Base-by-base conservation (phyloP, 202 grass and related monocot species). In the Miscanthus sacchariflorus region DNA sequence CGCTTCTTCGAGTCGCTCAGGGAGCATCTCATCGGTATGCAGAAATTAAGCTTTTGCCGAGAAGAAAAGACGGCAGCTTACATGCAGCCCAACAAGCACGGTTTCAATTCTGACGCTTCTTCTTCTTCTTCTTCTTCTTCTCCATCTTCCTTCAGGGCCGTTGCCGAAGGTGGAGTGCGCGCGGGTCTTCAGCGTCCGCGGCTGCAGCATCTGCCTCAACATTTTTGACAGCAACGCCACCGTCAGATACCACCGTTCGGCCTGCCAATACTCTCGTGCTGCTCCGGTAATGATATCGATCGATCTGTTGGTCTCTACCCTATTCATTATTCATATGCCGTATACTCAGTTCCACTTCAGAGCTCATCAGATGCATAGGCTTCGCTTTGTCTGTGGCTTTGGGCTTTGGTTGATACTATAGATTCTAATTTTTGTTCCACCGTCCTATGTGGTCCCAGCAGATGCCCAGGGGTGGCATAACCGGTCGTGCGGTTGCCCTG, bases 1-100 rank as follows among this genome's bases (percentile, higher is more conserved):
- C 94, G 96, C 38, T 98, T 90, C 43, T 94, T 94, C 59, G 96
- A 98, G 75, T 98, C 96, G 0, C 93, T 98, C 77, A 88, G 96
- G 82, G 96, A 98, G 79, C 93, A 98, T 84, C 93, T 98, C 76
- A 95, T 98, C 54, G 96, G 96, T 95, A 68, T 9, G 65, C 64
- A 84, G 70, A 74, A 10, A 13, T 2, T 2, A 65, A 65, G 61
- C 61, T 46, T 18, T 58, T 24, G 3, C 50, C 10, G 13, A 88
- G 0, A 81, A 35, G 10, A 46, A 27, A 15, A 71, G 4, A 85
- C 2, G 35, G n/a, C 6, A 75, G 28, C 81, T 67, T 18, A 18
- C 52, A 21, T 56, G 21, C 68, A 70, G 70, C 36, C 54, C 1
- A 84, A 66, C 15, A 12, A 27, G 3, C 12, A 9, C 3, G 58